These are phyloP conservation scores for Russula sp. DNA, from an alignment of 768 basidiomycete genomes.

Conservation along the genomic window DNA sequence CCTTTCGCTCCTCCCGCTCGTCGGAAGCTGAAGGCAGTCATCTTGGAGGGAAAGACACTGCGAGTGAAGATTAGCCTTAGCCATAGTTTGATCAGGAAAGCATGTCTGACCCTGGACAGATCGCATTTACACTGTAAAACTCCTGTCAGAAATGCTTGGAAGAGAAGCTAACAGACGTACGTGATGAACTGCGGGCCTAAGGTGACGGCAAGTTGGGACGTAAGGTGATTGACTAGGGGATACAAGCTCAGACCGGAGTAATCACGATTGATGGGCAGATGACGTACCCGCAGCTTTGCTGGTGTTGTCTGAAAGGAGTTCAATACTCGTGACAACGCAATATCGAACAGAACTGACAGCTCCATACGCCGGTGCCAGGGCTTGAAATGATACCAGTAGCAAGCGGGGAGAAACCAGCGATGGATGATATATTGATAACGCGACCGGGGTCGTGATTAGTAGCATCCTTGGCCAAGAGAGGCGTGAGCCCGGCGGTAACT, in stretches of 20 bases:
- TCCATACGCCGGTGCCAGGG: slow-evolving; percentile 67
- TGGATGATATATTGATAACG: slow-evolving; percentile 80
- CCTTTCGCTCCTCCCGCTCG: slow-evolving; percentile 40
- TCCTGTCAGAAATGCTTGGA: neutral
- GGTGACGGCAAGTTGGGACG: slow-evolving; percentile 60
- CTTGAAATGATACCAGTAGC: slow-evolving; percentile 34
- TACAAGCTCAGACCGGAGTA: neutral
- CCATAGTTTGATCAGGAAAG: neutral
- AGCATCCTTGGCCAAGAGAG: slow-evolving; percentile 58
- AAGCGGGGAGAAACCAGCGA: slow-evolving; percentile 46
- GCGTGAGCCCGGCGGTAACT: slow-evolving; percentile 57
- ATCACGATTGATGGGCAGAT: neutral
- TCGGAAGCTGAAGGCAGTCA: slow-evolving; percentile 70
- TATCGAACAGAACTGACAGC: slow-evolving; percentile 48
- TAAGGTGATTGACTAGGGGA: slow-evolving; percentile 61
- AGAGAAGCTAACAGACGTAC: slow-evolving; percentile 35
- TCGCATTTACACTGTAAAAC: slow-evolving; percentile 63
- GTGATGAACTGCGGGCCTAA: slow-evolving; percentile 54
- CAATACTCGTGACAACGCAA: neutral
- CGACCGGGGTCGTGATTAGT: slow-evolving; percentile 58
- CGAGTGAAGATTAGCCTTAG: neutral
- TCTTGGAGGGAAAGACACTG: slow-evolving; percentile 75
- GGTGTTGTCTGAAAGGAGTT: slow-evolving; percentile 47
- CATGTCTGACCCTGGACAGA: slow-evolving; percentile 60
- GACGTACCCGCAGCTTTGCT: slow-evolving; percentile 62